phyloP scores from a whole-genome alignment of 2,329 filamentous ascomycete genomes.

The Aspergillus pseudoglaucus region DNA sequence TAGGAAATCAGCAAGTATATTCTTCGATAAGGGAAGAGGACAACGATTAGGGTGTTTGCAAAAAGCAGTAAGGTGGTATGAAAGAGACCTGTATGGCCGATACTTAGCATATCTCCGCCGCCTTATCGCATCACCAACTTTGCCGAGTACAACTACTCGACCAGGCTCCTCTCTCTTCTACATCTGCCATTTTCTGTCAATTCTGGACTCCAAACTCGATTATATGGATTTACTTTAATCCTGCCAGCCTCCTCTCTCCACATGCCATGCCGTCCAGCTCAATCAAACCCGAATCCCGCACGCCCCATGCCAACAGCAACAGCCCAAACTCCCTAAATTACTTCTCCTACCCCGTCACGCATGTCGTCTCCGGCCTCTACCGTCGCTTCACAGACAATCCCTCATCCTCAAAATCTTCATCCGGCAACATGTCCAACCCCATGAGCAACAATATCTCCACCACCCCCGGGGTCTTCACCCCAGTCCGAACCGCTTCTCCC shows the following conservation, averaged over 20 bases:
- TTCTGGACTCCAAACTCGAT: neutral
- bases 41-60: no score
- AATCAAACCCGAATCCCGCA: conserved; percentile 16
- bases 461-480: conserved; percentile 32
- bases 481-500: conserved; percentile 61
- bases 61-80: no score
- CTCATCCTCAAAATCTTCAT: conserved; percentile 10
- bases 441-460: conserved; percentile 19
- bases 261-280: conserved; percentile 11
- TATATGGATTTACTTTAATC: neutral
- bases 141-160: no score
- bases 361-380: conserved; percentile 57
- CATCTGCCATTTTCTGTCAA: no score
- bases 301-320: conserved; percentile 14
- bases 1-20: no score
- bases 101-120: no score
- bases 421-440: conserved; percentile 14
- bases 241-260: no score
- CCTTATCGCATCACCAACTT: no score
- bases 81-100: no score
- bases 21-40: no score
- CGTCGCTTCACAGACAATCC: conserved; percentile 54
- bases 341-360: conserved; percentile 46
- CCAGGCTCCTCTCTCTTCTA: no score
- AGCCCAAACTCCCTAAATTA: conserved; percentile 29